These are phyloP conservation scores for Cordyceps javanica DNA, from an alignment of 2,329 filamentous ascomycete genomes.

Conservation along the genomic window DNA sequence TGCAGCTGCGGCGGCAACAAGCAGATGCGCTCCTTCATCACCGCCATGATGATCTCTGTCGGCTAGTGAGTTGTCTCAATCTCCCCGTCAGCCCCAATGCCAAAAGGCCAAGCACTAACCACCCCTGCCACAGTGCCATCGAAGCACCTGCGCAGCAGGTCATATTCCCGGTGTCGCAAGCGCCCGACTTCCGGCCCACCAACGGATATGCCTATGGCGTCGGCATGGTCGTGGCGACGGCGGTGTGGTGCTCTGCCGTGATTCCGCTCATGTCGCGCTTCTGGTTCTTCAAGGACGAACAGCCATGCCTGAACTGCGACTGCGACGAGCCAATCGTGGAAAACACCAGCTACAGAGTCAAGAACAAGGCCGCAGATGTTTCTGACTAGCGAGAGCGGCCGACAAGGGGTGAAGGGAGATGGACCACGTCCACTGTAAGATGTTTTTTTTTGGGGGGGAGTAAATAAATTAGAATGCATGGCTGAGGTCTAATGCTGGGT, in stretches of 20 bases:
- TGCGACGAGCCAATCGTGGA: constrained; percentile 1
- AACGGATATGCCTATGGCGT: constrained; percentile 10
- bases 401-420: too few species aligned
- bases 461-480: not conserved
- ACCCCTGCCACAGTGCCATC: constrained; percentile 1
- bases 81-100: not conserved
- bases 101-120: not conserved
- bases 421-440: too few species aligned
- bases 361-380: not conserved
- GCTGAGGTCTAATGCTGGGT: not conserved
- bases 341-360: not conserved
- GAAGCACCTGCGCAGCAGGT: constrained; percentile 12
- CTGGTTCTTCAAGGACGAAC: constrained; percentile 5
- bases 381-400: not conserved
- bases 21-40: constrained; percentile 10
- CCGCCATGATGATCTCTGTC: constrained; percentile 13
- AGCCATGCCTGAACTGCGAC: not conserved
- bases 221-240: constrained; percentile 9
- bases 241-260: constrained; percentile 7
- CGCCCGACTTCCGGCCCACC: constrained; percentile 7
- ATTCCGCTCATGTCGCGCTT: constrained; percentile 9
- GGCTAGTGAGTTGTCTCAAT: constrained; percentile 10
- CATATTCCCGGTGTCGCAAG: constrained; percentile 7
- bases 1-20: constrained; percentile 13
- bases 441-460: not conserved